Evolutionary conservation across 1,139 yeast species (phyloP).

Genomic region (Blastobotrys proliferans): DNA sequence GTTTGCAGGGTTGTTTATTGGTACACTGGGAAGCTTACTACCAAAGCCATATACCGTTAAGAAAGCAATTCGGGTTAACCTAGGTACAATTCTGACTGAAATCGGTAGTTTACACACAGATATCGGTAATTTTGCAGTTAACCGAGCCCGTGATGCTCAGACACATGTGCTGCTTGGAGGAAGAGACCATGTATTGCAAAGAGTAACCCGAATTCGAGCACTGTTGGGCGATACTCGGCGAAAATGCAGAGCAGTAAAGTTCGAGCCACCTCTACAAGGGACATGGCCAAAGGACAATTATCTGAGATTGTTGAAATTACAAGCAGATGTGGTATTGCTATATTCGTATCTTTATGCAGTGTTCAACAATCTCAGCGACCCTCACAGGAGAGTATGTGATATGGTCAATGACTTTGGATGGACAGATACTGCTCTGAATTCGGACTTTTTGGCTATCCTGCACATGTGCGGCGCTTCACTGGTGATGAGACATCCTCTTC

Average conservation of each 20-base stretch:
- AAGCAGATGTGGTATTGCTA: conserved; percentile 23
- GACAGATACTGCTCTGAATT: conserved; percentile 25
- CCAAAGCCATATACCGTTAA: conserved; percentile 33
- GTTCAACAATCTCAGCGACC: conserved; percentile 22
- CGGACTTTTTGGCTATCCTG: conserved; percentile 29
- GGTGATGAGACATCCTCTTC: conserved; percentile 27
- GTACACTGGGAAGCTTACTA: conserved; percentile 31
- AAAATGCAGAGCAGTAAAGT: conserved; percentile 18
- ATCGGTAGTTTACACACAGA: conserved; percentile 30
- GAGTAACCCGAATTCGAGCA: conserved; percentile 19
- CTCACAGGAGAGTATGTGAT: conserved; percentile 19
- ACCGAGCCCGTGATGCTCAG: conserved; percentile 24
- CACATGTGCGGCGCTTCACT: conserved; percentile 30
- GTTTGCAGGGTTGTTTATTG: conserved; percentile 31
- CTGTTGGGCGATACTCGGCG: conserved; percentile 17
- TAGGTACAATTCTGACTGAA: conserved; percentile 23
- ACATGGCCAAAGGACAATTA: conserved; percentile 30
- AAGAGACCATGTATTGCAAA: conserved; percentile 22
- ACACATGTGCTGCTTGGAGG: conserved; percentile 20
- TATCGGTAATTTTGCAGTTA: conserved; percentile 27
- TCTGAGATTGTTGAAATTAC: conserved; percentile 21
- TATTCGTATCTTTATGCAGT: conserved; percentile 22
- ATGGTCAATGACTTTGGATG: conserved; percentile 26
- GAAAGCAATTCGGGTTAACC: conserved; percentile 25
- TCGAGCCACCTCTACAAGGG: conserved; percentile 31